These are phyloP conservation scores for Aspergillus tubingensis DNA, from an alignment of 2,329 filamentous ascomycete genomes.

Conservation along the genomic window DNA sequence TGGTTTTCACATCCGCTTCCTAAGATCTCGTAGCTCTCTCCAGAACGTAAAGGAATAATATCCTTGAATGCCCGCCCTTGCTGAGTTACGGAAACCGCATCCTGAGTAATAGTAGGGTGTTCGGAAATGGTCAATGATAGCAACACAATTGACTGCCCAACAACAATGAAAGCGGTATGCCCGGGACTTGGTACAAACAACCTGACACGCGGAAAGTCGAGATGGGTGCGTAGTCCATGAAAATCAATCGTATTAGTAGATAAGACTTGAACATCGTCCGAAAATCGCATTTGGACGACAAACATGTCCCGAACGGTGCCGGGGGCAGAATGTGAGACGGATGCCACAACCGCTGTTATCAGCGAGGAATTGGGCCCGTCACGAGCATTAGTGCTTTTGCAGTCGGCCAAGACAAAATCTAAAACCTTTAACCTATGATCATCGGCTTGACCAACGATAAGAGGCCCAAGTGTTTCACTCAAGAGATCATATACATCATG, in stretches of 20 bases:
- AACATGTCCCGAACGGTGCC: constrained; percentile 63
- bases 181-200: constrained; percentile 77
- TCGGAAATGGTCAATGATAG: constrained; percentile 69
- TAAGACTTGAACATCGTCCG: constrained; percentile 57
- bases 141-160: constrained; percentile 75
- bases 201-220: constrained; percentile 55
- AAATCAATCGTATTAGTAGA: constrained; percentile 69
- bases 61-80: constrained; percentile 77
- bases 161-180: constrained; percentile 78
- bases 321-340: constrained; percentile 57
- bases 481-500: constrained; percentile 69
- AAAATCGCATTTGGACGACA: constrained; percentile 70
- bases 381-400: constrained; percentile 46
- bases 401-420: constrained; percentile 69
- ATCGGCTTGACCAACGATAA: constrained; percentile 54
- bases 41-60: constrained; percentile 71
- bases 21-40: constrained; percentile 52
- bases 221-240: constrained; percentile 56
- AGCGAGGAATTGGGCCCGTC: constrained; percentile 51
- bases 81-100: constrained; percentile 67
- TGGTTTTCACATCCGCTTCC: constrained; percentile 52
- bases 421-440: constrained; percentile 69
- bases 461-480: constrained; percentile 60
- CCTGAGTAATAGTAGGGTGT: constrained; percentile 73
- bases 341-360: constrained; percentile 63